phyloP scores from a whole-genome alignment of 805 yeast species.

The Candida ipomoeae region DNA sequence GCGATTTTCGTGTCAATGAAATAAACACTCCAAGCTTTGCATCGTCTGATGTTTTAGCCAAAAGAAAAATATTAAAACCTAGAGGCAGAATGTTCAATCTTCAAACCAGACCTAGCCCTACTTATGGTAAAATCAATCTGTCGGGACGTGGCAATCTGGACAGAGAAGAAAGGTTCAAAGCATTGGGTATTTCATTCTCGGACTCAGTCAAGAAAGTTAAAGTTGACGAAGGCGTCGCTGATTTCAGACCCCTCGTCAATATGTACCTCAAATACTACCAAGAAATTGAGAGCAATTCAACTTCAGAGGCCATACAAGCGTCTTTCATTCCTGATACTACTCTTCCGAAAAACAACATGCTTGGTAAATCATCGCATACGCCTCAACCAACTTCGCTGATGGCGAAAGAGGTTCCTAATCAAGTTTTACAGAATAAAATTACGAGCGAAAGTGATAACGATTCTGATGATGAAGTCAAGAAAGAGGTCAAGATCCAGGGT shows the following conservation, averaged over 20 bases:
- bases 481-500: conserved; percentile 28
- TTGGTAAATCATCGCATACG: background rate
- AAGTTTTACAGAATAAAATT: background rate
- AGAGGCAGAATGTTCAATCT: conserved; percentile 23
- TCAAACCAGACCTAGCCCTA: conserved; percentile 1
- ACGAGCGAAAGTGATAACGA: conserved; percentile 22
- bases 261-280: conserved; percentile 56
- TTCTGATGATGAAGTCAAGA: conserved; percentile 21
- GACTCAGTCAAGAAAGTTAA: conserved; percentile 43
- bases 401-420: background rate
- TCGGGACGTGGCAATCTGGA: conserved; percentile 16
- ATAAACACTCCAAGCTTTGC: conserved; percentile 34
- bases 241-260: conserved; percentile 51
- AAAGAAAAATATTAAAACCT: conserved; percentile 65
- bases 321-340: background rate
- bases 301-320: background rate
- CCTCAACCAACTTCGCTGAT: conserved; percentile 15
- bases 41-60: conserved; percentile 57
- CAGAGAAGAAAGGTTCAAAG: conserved; percentile 50
- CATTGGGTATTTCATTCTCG: conserved; percentile 60
- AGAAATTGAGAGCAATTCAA: conserved; percentile 21
- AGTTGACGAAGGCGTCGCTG: conserved; percentile 45
- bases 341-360: background rate
- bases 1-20: conserved; percentile 16
- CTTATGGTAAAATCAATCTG: background rate